These are phyloP conservation scores for Raddia guianensis DNA, from an alignment of 176 grass and related monocot genomes.

Conservation along the genomic window DNA sequence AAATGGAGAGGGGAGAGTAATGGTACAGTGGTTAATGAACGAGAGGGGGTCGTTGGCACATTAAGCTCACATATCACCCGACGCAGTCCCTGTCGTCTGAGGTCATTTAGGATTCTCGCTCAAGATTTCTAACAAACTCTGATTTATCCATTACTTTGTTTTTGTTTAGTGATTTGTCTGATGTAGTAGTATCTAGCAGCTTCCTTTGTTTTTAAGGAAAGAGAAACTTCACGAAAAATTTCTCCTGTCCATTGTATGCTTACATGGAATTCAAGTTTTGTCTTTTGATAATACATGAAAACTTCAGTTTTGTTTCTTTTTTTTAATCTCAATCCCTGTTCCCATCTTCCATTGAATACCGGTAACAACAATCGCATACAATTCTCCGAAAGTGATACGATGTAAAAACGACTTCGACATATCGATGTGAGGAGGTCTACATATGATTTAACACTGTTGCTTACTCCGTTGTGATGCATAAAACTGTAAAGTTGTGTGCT, in stretches of 20 bases:
- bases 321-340: no score
- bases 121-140: slow-evolving; percentile 53
- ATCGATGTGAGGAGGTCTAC: not conserved
- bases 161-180: slow-evolving; percentile 31
- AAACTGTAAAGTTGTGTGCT: not conserved
- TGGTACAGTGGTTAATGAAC: not conserved
- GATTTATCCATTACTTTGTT: slow-evolving; percentile 47
- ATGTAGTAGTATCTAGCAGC: not conserved
- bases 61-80: slow-evolving; percentile 43
- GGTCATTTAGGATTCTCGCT: slow-evolving; percentile 48
- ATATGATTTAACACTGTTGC: not conserved
- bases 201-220: slow-evolving; percentile 38
- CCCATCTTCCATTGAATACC: no score
- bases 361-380: no score
- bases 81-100: slow-evolving; percentile 41
- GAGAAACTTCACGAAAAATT: not conserved
- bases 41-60: slow-evolving; percentile 36
- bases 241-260: not conserved
- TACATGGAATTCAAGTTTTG: not conserved
- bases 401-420: not conserved
- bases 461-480: not conserved
- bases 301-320: no score
- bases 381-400: not conserved
- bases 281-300: not conserved
- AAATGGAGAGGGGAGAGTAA: not conserved